These are phyloP conservation scores for Xylaria flabelliformis DNA, from an alignment of 495 filamentous ascomycete species.

Conservation along the genomic window DNA sequence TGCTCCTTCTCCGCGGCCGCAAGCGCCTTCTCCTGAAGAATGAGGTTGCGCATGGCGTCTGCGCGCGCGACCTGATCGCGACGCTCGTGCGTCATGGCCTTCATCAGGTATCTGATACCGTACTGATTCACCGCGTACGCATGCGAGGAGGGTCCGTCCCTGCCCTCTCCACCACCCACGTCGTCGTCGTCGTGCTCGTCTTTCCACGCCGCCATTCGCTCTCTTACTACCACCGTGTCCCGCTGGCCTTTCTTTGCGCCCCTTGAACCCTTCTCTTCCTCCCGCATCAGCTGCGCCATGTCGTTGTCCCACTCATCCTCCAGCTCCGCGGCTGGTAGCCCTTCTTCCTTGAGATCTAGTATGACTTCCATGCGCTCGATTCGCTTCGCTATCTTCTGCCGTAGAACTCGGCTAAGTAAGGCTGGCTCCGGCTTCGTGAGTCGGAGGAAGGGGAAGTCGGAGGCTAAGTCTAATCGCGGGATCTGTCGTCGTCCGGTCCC, in stretches of 20 bases:
- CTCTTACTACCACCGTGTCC: too few species aligned
- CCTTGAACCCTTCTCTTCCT: conserved; percentile 18
- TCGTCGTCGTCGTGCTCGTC: not conserved
- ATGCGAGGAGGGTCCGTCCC: conserved; percentile 23
- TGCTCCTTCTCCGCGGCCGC: conserved; percentile 49
- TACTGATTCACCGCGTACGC: not conserved
- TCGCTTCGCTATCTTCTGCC: conserved; percentile 51
- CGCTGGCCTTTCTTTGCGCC: not conserved
- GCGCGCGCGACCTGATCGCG: conserved; percentile 47
- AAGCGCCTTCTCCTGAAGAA: conserved; percentile 53
- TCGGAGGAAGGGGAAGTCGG: conserved; percentile 71
- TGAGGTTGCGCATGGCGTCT: conserved; percentile 54
- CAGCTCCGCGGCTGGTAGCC: conserved; percentile 51
- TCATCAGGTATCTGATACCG: conserved; percentile 28
- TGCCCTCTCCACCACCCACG: not conserved
- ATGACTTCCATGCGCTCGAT: conserved; percentile 44
- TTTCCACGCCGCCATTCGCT: too few species aligned
- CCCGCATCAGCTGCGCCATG: conserved; percentile 33
- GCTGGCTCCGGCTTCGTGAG: conserved; percentile 71
- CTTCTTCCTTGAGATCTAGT: conserved; percentile 24
- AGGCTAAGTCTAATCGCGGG: conserved; percentile 64
- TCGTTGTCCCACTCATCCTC: conserved; percentile 67
- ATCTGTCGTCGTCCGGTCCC: conserved; percentile 62
- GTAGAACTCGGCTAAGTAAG: conserved; percentile 62
- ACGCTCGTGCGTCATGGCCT: conserved; percentile 30